Base-by-base conservation (phyloP, 1,139 yeast genomes). In the Debaryomycetaceae sp. region DNA sequence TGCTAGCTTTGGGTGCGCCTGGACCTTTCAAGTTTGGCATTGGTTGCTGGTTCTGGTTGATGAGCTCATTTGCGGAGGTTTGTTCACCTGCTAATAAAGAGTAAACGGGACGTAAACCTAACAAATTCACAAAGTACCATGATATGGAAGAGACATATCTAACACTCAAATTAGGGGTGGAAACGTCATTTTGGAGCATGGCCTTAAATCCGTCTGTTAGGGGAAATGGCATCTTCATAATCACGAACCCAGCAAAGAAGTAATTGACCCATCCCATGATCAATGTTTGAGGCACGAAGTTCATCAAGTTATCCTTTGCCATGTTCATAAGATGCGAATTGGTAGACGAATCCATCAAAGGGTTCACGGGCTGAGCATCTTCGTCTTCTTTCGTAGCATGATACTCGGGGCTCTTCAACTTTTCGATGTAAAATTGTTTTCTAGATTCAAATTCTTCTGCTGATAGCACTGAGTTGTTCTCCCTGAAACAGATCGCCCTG, bases 241-340 rank as follows among this genome's bases (percentile, higher is more conserved):
- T 79, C 20, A 93, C 86, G 57, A 90, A 89, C 1, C 97, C 98
- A 6, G 95, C 90, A 63, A 90, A 93, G 68, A 93, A 89, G 56
- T 84, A 88, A 61, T 89, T 89, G 52, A 91, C 93, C 97, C 97
- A 93, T 54, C 91, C 91, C 97, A 93, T 91, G 55, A 91, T 85
- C 40, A 90, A 63, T 0, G 97, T 89, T 66, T 93, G 98, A 1
- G 98, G 97, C 17, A 90, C 80, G 60, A 85, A 88, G 64, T 83
- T 87, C 62, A 91, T 82, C 55, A 89, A 70, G 58, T 89, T 91
- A 5, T 85, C 84, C 60, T 88, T 88, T 46, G 91, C 80, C 85
- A 88, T 85, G 44, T 75, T 77, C 78, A 85, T 77, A 72, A 90
- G 68, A n/a, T 84, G 81, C 44, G 90, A 97, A 54, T 85, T 78